Evolutionary conservation across 139 green algal genomes (phyloP).

Genomic region (Chlamydomonas eustigma): DNA sequence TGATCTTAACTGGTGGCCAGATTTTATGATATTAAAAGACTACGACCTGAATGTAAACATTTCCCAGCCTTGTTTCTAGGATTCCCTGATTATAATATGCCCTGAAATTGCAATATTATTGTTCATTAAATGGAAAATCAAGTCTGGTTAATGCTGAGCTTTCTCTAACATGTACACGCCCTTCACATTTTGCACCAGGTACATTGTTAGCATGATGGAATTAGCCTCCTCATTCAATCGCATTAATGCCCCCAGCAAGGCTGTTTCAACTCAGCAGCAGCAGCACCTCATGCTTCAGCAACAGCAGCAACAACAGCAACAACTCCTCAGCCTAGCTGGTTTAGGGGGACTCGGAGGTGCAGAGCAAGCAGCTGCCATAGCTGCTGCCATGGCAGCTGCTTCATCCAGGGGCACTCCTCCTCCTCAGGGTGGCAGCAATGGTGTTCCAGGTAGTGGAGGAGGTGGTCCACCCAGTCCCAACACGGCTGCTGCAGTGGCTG

Average conservation of each 20-base stretch:
- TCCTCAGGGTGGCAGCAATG: too few relatives aligned
- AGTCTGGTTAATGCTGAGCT: too few relatives aligned
- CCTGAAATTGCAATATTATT: too few relatives aligned
- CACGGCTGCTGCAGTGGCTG: background rate
- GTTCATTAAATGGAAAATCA: too few relatives aligned
- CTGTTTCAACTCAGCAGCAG: background rate
- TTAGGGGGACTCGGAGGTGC: background rate
- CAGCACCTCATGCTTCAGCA: background rate
- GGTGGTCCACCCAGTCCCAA: background rate
- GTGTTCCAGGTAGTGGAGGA: too few relatives aligned
- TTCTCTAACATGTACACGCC: too few relatives aligned
- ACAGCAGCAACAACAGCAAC: background rate
- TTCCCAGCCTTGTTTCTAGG: too few relatives aligned
- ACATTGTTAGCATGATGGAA: background rate
- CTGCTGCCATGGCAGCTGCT: background rate
- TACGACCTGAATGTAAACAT: too few relatives aligned
- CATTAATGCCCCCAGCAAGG: background rate
- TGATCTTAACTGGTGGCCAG: too few relatives aligned
- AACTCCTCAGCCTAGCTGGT: background rate
- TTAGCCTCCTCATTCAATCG: background rate
- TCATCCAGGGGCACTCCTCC: background rate
- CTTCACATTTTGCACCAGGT: too few relatives aligned
- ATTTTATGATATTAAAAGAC: too few relatives aligned
- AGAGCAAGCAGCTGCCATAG: background rate
- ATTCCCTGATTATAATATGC: too few relatives aligned